Base-by-base conservation (phyloP, 2,329 filamentous ascomycete genomes). In the Sporothrix luriei region DNA sequence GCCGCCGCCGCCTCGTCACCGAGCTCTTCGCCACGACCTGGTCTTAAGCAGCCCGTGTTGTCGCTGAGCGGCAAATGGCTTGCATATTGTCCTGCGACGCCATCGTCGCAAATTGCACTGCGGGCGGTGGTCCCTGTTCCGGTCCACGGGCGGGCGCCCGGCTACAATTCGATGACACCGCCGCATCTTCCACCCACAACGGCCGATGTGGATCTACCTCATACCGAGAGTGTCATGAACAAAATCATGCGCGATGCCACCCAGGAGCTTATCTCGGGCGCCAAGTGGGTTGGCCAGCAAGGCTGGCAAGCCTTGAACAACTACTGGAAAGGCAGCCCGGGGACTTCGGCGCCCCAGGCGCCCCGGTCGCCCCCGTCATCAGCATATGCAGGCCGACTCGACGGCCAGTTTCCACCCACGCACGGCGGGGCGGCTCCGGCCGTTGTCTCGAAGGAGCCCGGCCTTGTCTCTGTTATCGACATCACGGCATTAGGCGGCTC, bases 221-320 rank as follows among this genome's bases (percentile, higher is more conserved):
- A 90, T 70, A 84, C 86, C 0, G 90, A 92, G 74, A 88, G 90
- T 71, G 82, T 93, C 72, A 84, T 91, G 78, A 93, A 91, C 78
- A 90, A 91, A 73, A 85, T 94, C 68, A 90, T 92, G 80, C 87
- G 92, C 72, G 91, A 92, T 77, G 90, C 91, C 1, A 91, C 91
- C 0, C 91, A 94, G 75, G 91, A 92, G 75, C 81, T 92, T 54
- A 90, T 93, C 55, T 88, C 91, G 70, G 88, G 89, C 24, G 90
- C 89, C 33, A 90, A 87, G 73, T 93, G 90, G 88, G 87, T 92
- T 69, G 89, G 90, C 2, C 91, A 93, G 75, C 91, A 93, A 76
- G 88, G 91, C 26, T 84, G 88, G 75, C 89, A 92, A 76, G 89
- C 90, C 11, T 92, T 91, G 86, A 93, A 92, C 75, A 90, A 85